These are phyloP conservation scores for Ophiocordyceps polyrhachis-furcata DNA, from an alignment of 2,329 filamentous ascomycete species.

Conservation along the genomic window DNA sequence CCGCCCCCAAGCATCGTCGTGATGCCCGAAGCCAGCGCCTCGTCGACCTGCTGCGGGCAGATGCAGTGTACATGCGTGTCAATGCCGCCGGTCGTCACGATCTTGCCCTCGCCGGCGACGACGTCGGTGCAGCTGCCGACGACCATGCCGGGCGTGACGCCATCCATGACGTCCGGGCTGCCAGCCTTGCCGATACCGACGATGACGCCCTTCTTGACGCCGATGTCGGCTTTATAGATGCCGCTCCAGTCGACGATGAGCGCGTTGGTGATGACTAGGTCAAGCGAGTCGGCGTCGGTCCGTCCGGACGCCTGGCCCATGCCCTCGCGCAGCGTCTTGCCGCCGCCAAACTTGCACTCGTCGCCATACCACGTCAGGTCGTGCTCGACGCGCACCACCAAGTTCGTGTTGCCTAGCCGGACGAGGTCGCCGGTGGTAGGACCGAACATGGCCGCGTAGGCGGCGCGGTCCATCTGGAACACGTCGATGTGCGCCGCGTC, in stretches of 20 bases:
- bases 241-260: conserved; percentile 80
- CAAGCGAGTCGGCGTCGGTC: conserved; percentile 51
- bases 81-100: conserved; percentile 76
- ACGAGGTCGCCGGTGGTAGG: conserved; percentile 81
- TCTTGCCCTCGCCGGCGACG: conserved; percentile 75
- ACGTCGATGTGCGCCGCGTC: conserved; percentile 35
- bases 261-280: conserved; percentile 78
- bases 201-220: conserved; percentile 74
- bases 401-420: conserved; percentile 61
- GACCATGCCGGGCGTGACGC: conserved; percentile 58
- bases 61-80: conserved; percentile 91
- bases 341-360: conserved; percentile 88
- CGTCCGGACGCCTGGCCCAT: conserved; percentile 86
- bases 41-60: conserved; percentile 77
- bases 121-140: conserved; percentile 84
- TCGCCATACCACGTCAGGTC: conserved; percentile 76
- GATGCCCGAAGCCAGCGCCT: conserved; percentile 68
- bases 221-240: conserved; percentile 94
- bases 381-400: conserved; percentile 81
- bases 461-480: conserved; percentile 55
- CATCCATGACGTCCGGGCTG: conserved; percentile 94
- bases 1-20: conserved; percentile 85
- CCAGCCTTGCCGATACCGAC: conserved; percentile 85
- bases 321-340: conserved; percentile 82
- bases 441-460: conserved; percentile 80